Percentiles rank a stretch among this genome's conserved stretches.
phyloP scores from a whole-genome alignment of 208 protist species.

The Blechomonas ayalai region DNA sequence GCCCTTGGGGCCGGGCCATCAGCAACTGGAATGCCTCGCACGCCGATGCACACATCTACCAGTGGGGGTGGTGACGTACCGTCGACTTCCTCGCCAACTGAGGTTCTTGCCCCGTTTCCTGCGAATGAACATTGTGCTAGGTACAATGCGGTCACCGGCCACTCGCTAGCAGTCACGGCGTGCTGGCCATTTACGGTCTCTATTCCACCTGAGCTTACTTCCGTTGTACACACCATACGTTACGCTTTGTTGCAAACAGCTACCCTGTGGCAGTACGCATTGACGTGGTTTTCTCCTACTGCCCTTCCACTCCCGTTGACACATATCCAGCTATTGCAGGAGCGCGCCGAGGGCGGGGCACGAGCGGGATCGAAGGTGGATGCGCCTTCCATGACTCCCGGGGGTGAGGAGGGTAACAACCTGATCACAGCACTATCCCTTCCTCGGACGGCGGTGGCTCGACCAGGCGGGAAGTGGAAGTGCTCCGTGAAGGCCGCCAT shows the following conservation, averaged over 20 bases:
- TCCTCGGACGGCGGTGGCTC: background rate
- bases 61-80: background rate
- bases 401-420: no score
- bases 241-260: slow-evolving; percentile 45
- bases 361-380: no score
- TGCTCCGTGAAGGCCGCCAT: slow-evolving; percentile 2
- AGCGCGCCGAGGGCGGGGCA: no score
- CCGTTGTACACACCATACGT: slow-evolving; percentile 42
- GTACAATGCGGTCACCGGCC: no score
- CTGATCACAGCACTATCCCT: background rate
- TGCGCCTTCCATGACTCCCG: no score
- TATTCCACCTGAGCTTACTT: slow-evolving; percentile 27
- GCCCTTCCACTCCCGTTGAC: slow-evolving; percentile 34
- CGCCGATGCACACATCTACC: no score
- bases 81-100: background rate
- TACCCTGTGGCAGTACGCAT: slow-evolving; percentile 26
- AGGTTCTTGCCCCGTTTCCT: no score
- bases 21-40: no score
- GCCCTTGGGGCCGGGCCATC: background rate
- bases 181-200: slow-evolving; percentile 9
- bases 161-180: no score
- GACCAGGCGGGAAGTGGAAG: background rate
- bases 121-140: no score
- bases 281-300: slow-evolving; percentile 31
- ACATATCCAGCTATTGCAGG: slow-evolving; percentile 21